Conservation (phyloP, 345 rosid genomes). For the Rhizophora apiculata region DNA sequence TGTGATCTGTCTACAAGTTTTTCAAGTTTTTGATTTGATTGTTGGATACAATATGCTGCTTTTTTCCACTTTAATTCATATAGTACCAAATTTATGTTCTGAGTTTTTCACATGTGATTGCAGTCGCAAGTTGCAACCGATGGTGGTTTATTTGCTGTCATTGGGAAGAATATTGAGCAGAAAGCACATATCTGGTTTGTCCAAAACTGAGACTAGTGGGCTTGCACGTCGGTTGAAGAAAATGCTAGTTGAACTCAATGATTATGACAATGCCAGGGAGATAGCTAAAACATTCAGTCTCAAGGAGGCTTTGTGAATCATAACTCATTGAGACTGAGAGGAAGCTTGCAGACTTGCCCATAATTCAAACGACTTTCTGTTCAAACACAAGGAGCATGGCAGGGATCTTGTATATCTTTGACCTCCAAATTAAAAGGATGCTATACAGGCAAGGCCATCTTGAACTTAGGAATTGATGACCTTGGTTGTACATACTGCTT, state of each 20-base stretch:
- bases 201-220: slow-evolving; percentile 52
- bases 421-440: too few species aligned
- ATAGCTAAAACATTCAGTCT: slow-evolving; percentile 63
- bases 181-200: slow-evolving; percentile 50
- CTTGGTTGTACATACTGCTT: not conserved
- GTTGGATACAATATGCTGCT: too few species aligned
- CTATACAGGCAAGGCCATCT: not conserved
- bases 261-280: slow-evolving; percentile 77
- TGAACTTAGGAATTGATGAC: not conserved
- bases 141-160: slow-evolving; percentile 64
- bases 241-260: slow-evolving; percentile 80
- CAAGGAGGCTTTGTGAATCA: slow-evolving; percentile 67
- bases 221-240: slow-evolving; percentile 84
- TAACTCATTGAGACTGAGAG: not conserved
- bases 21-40: too few species aligned
- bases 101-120: too few species aligned
- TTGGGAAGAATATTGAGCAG: slow-evolving; percentile 54
- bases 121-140: slow-evolving; percentile 71
- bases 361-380: too few species aligned
- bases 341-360: not conserved
- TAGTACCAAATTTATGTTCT: too few species aligned
- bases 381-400: not conserved
- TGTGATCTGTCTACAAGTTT: too few species aligned
- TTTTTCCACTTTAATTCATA: too few species aligned
- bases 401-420: not conserved